phyloP scores from a whole-genome alignment of 345 rosid genomes.

The Noccaea bulbosa region DNA sequence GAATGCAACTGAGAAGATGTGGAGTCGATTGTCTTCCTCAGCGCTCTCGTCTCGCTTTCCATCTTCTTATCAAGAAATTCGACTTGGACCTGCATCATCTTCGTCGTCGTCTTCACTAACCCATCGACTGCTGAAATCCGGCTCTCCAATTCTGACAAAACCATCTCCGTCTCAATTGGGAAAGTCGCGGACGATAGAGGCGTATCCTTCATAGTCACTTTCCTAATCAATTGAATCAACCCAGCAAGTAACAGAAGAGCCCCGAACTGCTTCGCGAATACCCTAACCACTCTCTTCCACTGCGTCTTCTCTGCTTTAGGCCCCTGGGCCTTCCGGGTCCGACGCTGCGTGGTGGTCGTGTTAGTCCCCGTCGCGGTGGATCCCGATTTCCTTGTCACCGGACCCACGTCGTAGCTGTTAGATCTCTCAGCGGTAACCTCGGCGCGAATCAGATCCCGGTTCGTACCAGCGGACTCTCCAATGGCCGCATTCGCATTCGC shows the following conservation, averaged over 20 bases:
- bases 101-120: constrained; percentile 64
- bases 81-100: constrained; percentile 86
- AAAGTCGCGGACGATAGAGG: constrained; percentile 26
- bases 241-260: constrained; percentile 64
- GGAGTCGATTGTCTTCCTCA: constrained; percentile 58
- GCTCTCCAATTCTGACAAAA: constrained; percentile 67
- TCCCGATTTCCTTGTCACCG: constrained; percentile 54
- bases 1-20: constrained; percentile 44
- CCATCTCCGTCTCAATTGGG: constrained; percentile 39
- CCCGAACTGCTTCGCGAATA: constrained; percentile 67
- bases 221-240: constrained; percentile 71
- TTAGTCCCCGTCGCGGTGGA: constrained; percentile 47
- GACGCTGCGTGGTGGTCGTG: constrained; percentile 60
- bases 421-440: constrained; percentile 55
- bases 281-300: constrained; percentile 65
- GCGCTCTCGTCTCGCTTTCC: constrained; percentile 55
- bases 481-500: constrained; percentile 16
- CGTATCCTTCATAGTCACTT: constrained; percentile 45
- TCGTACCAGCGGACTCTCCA: constrained; percentile 41
- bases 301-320: constrained; percentile 52
- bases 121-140: constrained; percentile 80
- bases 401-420: constrained; percentile 49
- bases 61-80: constrained; percentile 80
- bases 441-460: constrained; percentile 64
- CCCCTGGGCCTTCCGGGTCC: constrained; percentile 56